Evolutionary conservation across 1,139 yeast genomes (phyloP), one percentile per base, ranked within the genome.

Genomic region (Eremothecium coryli): DNA sequence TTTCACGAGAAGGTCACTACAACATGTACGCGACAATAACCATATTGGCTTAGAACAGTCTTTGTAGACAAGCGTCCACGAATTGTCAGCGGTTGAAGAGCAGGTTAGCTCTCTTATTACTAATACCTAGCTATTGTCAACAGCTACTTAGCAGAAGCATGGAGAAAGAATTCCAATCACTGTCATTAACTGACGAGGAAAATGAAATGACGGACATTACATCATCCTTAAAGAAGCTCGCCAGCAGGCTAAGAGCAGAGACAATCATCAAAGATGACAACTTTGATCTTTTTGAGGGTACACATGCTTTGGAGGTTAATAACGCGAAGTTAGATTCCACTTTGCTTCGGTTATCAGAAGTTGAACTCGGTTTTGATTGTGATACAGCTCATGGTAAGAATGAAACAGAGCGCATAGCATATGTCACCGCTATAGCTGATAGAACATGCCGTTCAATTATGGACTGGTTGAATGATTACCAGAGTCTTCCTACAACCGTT

Each of bases 241-340:
- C 67, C 16, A 38, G 43, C 9, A 41, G 43, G 4, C 53, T 73
- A 27, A 48, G 56, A 22, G 59, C 65, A 22, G 62, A 50, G 27
- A 43, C 62, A 30, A 75, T 81, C 13, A 68, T 73, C 3, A 73
- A 73, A 46, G 65, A 70, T 2, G 64, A 70, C 0, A 52, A 57
- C 24, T 79, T 79, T 54, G 71, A 76, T 40, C 56, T 80, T 24
- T 64, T 80, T 37, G 84, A 78, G 47, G 88, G 88, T 0, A 78
- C 93, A 0, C 71, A 82, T 46, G 86, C 93, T 0, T 58, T 79
- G 36, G 93, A 81, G 51, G 68, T 75, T 4, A 59, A 68, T 37
- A 80, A 79, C 48, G 60, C 65, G n/a, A 69, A 68, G 39, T 57
- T 81, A 30, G 93, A 81, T 46, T 73, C 90, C 0, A 76, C 78